Base-by-base conservation (phyloP, 441 rosid species). In the Adansonia grandidieri region DNA sequence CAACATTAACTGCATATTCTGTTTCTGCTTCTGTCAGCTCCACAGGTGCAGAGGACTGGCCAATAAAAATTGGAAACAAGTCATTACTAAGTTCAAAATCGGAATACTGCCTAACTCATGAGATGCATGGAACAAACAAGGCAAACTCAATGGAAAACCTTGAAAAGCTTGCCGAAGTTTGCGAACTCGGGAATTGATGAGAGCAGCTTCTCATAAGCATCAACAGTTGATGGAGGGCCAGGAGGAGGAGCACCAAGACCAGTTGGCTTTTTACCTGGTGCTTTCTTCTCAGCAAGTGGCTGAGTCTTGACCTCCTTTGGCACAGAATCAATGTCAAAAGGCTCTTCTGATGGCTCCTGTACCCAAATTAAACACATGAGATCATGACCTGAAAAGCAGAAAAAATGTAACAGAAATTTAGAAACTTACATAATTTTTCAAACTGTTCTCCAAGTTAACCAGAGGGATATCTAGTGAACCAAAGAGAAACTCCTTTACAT, bases 21-120 rank as follows among this genome's bases (percentile, higher is more conserved):
- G 98, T 96, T 87, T 94, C 99, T 73, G 99, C 95, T 92, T 96
- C 99, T 60, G 99, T 94, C 77, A 94, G 89, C 86, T 96, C 99
- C 86, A 93, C 95, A 51, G 95, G 98, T 76, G 92, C 71, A 78
- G 98, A 89, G 63, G 98, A 94, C 99, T 95, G 90, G 76, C 17
- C 67, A 50, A 77, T 5, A 48, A 75, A 81, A 69, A 63, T 62
- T 58, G 28, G 44, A 68, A 75, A 78, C 17, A 76, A 17, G 37
- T 73, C 13, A 71, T 74, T 50, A 80, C 74, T 44, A 47, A 77
- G 74, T 79, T 64, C 3, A 51, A n/a, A 75, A 32, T 65, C 53
- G 74, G 37, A 32, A 66, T 60, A 62, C 20, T 10, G 24, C 9
- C 17, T 71, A 32, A 11, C 44, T 50, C 9, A 79, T 68, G 40